Evolutionary conservation across 768 basidiomycete species (phyloP).

Genomic region (Tremella yokohamensis): DNA sequence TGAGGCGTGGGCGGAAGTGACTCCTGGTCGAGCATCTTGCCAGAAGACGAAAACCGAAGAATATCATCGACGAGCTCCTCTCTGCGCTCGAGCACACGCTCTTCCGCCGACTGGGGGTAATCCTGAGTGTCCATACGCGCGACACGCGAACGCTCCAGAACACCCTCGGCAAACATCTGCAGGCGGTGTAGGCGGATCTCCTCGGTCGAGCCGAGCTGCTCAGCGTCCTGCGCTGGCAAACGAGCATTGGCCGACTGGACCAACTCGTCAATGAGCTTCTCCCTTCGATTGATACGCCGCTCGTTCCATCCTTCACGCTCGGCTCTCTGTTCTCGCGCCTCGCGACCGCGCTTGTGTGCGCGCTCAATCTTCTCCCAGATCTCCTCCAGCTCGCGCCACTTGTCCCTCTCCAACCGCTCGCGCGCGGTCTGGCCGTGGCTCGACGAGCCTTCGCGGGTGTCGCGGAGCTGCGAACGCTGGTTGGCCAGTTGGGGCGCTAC

Average conservation of each 20-base stretch:
- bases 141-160: constrained; percentile 14
- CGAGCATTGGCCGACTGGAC: constrained; percentile 24
- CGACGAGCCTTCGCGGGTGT: constrained; percentile 1
- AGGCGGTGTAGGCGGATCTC: constrained; percentile 7
- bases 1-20: constrained; percentile 56
- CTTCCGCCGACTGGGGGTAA: constrained; percentile 12
- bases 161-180: constrained; percentile 12
- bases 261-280: constrained; percentile 31
- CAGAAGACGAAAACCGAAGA: constrained; percentile 65
- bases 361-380: constrained; percentile 51
- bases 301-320: constrained; percentile 22
- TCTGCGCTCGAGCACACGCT: constrained; percentile 54
- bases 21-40: constrained; percentile 76
- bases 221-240: constrained; percentile 32
- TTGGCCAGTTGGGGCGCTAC: constrained; percentile 84
- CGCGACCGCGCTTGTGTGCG: constrained; percentile 39
- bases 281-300: constrained; percentile 19
- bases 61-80: constrained; percentile 73
- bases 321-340: constrained; percentile 26
- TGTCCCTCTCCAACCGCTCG: constrained; percentile 47
- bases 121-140: constrained; percentile 27
- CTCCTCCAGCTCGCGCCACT: constrained; percentile 56
- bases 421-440: neutral
- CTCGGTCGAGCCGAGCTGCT: neutral
- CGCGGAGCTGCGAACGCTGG: constrained; percentile 84